These are phyloP conservation scores for Psilocybe mexicana DNA, from an alignment of 1,284 basidiomycete species.

Conservation along the genomic window DNA sequence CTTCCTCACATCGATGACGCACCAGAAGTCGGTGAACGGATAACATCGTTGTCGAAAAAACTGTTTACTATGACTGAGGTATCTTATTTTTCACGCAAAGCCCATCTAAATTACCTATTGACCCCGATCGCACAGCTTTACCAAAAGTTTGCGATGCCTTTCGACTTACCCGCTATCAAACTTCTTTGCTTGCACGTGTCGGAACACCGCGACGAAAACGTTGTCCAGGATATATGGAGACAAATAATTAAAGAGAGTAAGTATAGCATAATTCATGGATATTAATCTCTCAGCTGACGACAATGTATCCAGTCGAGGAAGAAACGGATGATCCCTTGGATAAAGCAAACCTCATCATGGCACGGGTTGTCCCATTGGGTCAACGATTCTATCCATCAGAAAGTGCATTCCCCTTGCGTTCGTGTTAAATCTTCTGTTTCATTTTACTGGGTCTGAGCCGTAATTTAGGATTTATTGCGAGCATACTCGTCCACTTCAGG, in stretches of 20 bases:
- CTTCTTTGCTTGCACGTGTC: constrained; percentile 93
- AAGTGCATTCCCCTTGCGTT: constrained; percentile 85
- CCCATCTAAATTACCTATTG: constrained; percentile 1
- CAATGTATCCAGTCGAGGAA: constrained; percentile 42
- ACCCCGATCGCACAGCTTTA: constrained; percentile 64
- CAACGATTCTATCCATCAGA: constrained; percentile 90
- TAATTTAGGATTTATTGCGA: constrained; percentile 63
- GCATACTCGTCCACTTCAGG: constrained; percentile 69
- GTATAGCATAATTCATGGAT: constrained; percentile 25
- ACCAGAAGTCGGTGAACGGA: constrained; percentile 53
- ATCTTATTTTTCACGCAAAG: background rate
- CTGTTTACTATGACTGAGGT: constrained; percentile 76
- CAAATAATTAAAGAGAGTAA: constrained; percentile 80
- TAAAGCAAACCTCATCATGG: constrained; percentile 62
- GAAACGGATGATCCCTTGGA: constrained; percentile 49
- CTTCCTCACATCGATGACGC: constrained; percentile 61
- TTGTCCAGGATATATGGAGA: constrained; percentile 88
- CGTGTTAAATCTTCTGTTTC: constrained; percentile 27
- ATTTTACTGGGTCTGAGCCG: background rate
- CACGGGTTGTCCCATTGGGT: constrained; percentile 70
- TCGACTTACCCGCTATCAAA: constrained; percentile 83
- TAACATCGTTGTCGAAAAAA: constrained; percentile 54
- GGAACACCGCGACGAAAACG: constrained; percentile 83
- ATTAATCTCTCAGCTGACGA: background rate
- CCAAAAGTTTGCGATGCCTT: constrained; percentile 85